Conservation (phyloP, 148 eudicot genomes). For the Camellia granthamiana region DNA sequence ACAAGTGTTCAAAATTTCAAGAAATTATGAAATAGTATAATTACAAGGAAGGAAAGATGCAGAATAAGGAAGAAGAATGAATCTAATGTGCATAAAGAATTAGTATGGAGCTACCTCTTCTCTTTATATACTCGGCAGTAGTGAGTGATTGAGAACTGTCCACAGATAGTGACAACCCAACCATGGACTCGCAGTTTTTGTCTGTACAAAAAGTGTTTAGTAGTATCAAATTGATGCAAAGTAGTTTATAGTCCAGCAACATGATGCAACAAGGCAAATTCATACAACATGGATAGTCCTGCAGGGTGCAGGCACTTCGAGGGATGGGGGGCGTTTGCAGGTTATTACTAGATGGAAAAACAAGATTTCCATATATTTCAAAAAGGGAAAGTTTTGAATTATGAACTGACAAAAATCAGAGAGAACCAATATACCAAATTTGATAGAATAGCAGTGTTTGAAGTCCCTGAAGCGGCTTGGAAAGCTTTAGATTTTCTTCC, state of each 20-base stretch:
- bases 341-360: neutral
- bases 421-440: constrained; percentile 54
- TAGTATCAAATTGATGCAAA: constrained; percentile 12
- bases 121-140: constrained; percentile 66
- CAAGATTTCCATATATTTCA: neutral
- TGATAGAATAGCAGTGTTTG: constrained; percentile 65
- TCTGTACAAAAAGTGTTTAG: constrained; percentile 43
- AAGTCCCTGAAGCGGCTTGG: constrained; percentile 84
- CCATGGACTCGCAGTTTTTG: constrained; percentile 83
- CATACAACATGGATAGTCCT: neutral
- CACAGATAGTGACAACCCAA: constrained; percentile 69
- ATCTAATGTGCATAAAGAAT: neutral
- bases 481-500: constrained; percentile 99
- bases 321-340: neutral
- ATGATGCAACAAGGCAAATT: constrained; percentile 9
- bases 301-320: constrained; percentile 5
- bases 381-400: neutral
- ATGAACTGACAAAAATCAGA: constrained; percentile 5
- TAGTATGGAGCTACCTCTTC: constrained; percentile 50
- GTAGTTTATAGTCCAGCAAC: neutral
- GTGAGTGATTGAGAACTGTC: constrained; percentile 73
- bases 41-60: constrained; percentile 11
- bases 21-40: neutral
- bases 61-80: constrained; percentile 13
- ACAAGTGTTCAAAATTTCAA: constrained; percentile 2